These are phyloP conservation scores for Syzygium jambos DNA, from an alignment of 345 rosid genomes.

Conservation along the genomic window DNA sequence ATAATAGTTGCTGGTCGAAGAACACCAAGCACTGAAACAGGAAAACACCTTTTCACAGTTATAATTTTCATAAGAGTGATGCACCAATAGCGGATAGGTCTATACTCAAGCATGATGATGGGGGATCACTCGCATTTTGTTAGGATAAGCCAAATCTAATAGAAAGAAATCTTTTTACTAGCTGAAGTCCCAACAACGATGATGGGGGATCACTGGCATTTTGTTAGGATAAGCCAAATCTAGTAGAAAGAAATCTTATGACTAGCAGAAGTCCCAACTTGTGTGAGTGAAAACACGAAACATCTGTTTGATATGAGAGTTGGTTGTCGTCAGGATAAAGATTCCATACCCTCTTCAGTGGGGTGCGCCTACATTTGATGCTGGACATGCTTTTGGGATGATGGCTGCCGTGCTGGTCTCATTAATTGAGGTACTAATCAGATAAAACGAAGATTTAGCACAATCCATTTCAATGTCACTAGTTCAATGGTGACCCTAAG, in stretches of 20 bases:
- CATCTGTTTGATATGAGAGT: background rate
- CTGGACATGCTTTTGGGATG: slow-evolving; percentile 97
- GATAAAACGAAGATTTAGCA: background rate
- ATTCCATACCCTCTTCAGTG: slow-evolving; percentile 98
- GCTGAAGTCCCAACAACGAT: background rate
- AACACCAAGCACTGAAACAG: background rate
- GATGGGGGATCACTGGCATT: background rate
- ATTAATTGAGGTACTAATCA: slow-evolving; percentile 60
- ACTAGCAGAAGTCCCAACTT: background rate
- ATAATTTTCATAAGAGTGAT: background rate
- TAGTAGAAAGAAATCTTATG: background rate
- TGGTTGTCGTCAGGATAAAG: slow-evolving; percentile 57
- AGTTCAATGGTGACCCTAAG: background rate
- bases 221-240: background rate
- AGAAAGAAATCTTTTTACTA: no score
- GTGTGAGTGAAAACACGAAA: background rate
- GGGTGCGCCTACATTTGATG: slow-evolving; percentile 99
- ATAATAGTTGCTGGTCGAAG: background rate
- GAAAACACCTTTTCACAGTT: background rate
- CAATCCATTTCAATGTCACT: background rate
- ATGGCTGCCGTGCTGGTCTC: slow-evolving; percentile 97
- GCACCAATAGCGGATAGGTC: background rate
- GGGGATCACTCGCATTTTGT: background rate
- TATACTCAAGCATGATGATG: background rate
- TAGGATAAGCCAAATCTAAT: background rate